Evolutionary conservation across 768 basidiomycete species (phyloP).

Genomic region (Strobilomyces dryophilus): DNA sequence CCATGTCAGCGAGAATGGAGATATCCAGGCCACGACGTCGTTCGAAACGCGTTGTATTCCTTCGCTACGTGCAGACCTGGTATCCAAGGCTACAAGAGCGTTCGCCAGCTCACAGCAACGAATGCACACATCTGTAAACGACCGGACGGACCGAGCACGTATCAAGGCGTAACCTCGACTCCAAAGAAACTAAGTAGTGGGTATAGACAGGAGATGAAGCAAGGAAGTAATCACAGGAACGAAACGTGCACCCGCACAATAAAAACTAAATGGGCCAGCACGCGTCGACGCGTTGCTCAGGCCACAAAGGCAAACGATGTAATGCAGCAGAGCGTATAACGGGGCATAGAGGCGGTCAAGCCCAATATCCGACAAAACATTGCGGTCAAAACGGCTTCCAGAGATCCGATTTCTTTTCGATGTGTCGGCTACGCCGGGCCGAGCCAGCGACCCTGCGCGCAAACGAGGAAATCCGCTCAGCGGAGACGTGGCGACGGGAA

Average conservation of each 20-base stretch:
- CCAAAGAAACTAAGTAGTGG: neutral
- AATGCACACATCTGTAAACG: conserved; percentile 5
- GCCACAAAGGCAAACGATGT: neutral
- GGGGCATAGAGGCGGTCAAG: neutral
- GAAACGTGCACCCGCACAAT: conserved; percentile 3
- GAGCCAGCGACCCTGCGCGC: conserved; percentile 1
- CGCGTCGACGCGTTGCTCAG: conserved; percentile 10
- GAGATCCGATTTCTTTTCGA: conserved; percentile 6
- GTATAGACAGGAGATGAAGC: neutral
- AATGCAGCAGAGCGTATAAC: neutral
- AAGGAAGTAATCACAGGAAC: conserved; percentile 4
- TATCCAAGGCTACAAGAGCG: conserved; percentile 11
- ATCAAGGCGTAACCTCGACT: conserved; percentile 3
- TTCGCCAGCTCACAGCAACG: conserved; percentile 3
- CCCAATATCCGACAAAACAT: neutral
- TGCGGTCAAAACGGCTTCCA: conserved; percentile 12
- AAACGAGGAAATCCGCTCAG: conserved; percentile 4
- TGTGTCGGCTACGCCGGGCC: conserved; percentile 12
- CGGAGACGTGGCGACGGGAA: conserved; percentile 7
- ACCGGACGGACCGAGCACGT: conserved; percentile 3
- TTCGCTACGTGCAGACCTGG: neutral
- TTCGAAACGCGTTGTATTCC: too few species aligned
- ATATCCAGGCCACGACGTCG: too few species aligned
- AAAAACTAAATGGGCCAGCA: conserved; percentile 3
- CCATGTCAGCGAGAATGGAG: too few species aligned